Evolutionary conservation across 1,139 yeast genomes (phyloP).

Genomic region (Blastobotrys capitulatus): DNA sequence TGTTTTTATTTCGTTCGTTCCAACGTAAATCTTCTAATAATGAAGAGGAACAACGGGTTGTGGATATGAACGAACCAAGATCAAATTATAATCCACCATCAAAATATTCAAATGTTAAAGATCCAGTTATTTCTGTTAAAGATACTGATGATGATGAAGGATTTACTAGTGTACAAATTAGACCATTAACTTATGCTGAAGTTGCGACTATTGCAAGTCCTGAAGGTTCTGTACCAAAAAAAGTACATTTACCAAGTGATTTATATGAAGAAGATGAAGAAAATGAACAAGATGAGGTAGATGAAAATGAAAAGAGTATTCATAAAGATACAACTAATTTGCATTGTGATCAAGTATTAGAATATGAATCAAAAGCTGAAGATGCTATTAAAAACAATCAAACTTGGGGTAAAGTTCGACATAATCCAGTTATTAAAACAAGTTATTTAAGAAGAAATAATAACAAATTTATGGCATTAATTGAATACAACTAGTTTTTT

Average conservation of each 20-base stretch:
- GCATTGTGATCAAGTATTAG: slow-evolving; percentile 12
- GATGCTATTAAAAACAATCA: slow-evolving; percentile 2
- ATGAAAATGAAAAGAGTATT: neutral
- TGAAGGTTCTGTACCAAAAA: slow-evolving; percentile 7
- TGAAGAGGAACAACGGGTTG: slow-evolving; percentile 3
- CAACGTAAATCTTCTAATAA: neutral
- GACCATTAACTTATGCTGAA: slow-evolving; percentile 48
- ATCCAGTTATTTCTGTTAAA: slow-evolving; percentile 8
- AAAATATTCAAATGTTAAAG: neutral
- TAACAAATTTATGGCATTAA: neutral
- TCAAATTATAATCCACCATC: neutral
- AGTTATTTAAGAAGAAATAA: slow-evolving; percentile 1
- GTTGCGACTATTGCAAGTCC: slow-evolving; percentile 36
- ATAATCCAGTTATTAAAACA: neutral
- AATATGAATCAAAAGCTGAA: slow-evolving; percentile 19
- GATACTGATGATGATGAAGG: slow-evolving; percentile 24
- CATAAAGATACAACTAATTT: neutral
- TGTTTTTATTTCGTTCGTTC: slow-evolving; percentile 16
- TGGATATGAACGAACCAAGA: slow-evolving; percentile 6
- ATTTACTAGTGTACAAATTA: slow-evolving; percentile 41
- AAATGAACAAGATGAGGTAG: neutral
- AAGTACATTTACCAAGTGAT: slow-evolving; percentile 7
- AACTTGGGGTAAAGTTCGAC: slow-evolving; percentile 7
- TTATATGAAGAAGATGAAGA: slow-evolving; percentile 6
- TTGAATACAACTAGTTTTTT: neutral